These are phyloP conservation scores for Peniophora sp. DNA, from an alignment of 1,284 basidiomycete species.

Conservation along the genomic window DNA sequence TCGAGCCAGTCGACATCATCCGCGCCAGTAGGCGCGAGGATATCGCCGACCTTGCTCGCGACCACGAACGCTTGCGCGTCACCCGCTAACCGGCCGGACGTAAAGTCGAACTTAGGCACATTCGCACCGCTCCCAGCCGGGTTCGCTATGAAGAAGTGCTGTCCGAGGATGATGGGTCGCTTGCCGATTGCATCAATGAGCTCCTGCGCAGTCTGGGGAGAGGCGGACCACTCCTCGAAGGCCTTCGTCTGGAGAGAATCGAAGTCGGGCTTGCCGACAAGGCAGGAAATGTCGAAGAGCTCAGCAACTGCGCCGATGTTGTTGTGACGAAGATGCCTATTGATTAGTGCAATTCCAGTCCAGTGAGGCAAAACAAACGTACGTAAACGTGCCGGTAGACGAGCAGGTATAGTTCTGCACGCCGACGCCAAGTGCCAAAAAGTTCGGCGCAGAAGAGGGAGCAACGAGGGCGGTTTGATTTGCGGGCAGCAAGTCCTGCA, in stretches of 20 bases:
- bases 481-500: constrained; percentile 1
- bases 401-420: constrained; percentile 28
- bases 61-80: constrained; percentile 20
- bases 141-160: constrained; percentile 24
- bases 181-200: constrained; percentile 2
- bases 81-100: constrained; percentile 5
- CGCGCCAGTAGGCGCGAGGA: constrained; percentile 19
- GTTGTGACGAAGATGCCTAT: too few species aligned
- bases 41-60: constrained; percentile 16
- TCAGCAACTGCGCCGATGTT: constrained; percentile 25
- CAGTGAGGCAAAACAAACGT: constrained; percentile 5
- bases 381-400: constrained; percentile 21
- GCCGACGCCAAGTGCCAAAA: constrained; percentile 22
- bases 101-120: constrained; percentile 25
- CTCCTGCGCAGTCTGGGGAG: constrained; percentile 4
- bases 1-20: constrained; percentile 33
- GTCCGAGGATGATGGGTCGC: constrained; percentile 16
- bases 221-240: constrained; percentile 2
- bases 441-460: constrained; percentile 8
- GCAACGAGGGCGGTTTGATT: constrained; percentile 8
- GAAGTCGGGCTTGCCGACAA: constrained; percentile 13
- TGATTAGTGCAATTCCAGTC: too few species aligned
- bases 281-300: constrained; percentile 33
- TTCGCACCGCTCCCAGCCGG: constrained; percentile 12
- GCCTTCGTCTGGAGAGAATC: constrained; percentile 3